Evolutionary conservation across 1,284 basidiomycete genomes (phyloP), one percentile per base, ranked within the genome.

Genomic region (Moesziomyces globuligerus): DNA sequence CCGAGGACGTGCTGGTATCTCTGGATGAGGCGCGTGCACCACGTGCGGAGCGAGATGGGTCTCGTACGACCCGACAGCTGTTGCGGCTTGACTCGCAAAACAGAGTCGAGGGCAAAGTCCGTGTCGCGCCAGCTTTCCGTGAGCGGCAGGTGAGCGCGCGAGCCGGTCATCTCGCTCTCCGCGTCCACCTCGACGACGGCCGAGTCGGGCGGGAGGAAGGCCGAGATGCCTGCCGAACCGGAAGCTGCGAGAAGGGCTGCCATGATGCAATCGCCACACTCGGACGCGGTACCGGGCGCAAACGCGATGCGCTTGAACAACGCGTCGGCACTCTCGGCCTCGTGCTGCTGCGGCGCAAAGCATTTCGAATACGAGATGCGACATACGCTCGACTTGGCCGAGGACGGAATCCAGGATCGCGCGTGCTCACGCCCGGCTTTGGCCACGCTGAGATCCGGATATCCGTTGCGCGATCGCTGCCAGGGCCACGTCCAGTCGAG

Each of bases 281-380:
- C 38, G 11, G 55, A 29, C 5, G 32, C 32, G 2, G 32, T 34
- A 13, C 7, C 15, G 6, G 45, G n/a, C 0, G 41, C 46, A 26
- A 74, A 74, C 1, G 68, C 60, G 28, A 74, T 60, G 20, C 60
- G 51, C 38, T 72, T 72, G 54, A 74, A 74, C 15, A 74, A 24
- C n/a, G 51, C 23, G n/a, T 52, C 40, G 8, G 68, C 58, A 15
- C 26, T 49, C 32, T 70, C 62, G 21, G 17, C 25, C 7, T 24
- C 37, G 8, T 28, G 15, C 8, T 28, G 15, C 8, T 37, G 21
- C 7, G 51, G 60, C 13, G 46, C 36, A 11, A 61, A 52, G 32
- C 64, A 62, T 21, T 39, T 40, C 4, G 28, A 38, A 9, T 36
- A 34, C 4, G 57, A 61, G 11, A 68, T 23, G 1, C 42, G 32